Evolutionary conservation across 306 rosid species (phyloP), one percentile per base, ranked within the genome.

Genomic region (Glycine tomentella): DNA sequence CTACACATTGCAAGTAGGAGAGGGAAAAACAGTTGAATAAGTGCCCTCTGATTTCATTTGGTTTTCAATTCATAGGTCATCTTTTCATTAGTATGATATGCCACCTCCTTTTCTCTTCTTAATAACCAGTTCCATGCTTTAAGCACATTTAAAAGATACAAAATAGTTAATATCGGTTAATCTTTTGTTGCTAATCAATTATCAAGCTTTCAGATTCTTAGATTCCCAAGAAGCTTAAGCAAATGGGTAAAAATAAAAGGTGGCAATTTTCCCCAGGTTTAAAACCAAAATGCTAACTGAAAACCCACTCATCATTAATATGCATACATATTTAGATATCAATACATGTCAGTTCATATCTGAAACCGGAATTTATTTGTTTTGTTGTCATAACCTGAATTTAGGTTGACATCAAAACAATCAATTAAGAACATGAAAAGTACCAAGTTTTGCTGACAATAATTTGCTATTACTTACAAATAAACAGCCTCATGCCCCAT

Each of bases 201-300:
- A 63, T 63, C 44, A 63, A 63, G 67, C 38, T 25, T 61, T 61
- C 67, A n/a, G n/a, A n/a, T n/a, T n/a, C n/a, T n/a, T n/a, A n/a
- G n/a, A n/a, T n/a, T n/a, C n/a, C n/a, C n/a, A n/a, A n/a, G n/a
- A n/a, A n/a, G n/a, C n/a, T n/a, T n/a, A n/a, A n/a, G n/a, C n/a
- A 33, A 36, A 64, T 7, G 9, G 8, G 11, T 64, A 64, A 34
- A 11, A 17, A 64, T 6, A 34, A 64, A 64, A 38, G 46, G 69
- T 36, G 20, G 48, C 9, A 36, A 64, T 36, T 36, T 64, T 64
- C 46, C 45, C 69, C 10, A 12, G 4, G 17, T 6, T 34, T 14
- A 64, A 64, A 36, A 64, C 11, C 46, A 34, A 63, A 63, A 11
- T 64, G 48, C 20, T 34, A 16, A 36, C 4, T 64, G 17, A 12